Evolutionary conservation across 208 protist genomes (phyloP).

Genomic region (Trypanosoma congolense): DNA sequence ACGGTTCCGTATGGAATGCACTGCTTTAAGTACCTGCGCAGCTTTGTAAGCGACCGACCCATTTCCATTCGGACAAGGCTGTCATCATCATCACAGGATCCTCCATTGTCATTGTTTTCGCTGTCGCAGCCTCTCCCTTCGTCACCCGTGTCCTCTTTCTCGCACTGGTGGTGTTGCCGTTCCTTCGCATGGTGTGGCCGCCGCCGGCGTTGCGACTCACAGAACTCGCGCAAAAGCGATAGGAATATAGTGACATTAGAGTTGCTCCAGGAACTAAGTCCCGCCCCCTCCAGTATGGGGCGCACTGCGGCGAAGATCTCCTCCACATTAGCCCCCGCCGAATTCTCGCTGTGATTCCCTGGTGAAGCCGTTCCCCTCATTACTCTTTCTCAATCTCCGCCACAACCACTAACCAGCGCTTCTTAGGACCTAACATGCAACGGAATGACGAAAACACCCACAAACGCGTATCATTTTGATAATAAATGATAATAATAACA

Average conservation of each 20-base stretch:
- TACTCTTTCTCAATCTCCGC: background rate
- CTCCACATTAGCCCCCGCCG: constrained; percentile 19
- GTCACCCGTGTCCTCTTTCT: background rate
- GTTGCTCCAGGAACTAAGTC: constrained; percentile 11
- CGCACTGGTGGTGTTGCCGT: background rate
- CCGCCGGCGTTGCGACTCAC: constrained; percentile 3
- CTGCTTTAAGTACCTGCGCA: constrained; percentile 39
- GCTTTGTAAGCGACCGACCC: constrained; percentile 36
- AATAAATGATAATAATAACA: too few relatives aligned
- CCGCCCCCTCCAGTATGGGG: constrained; percentile 11
- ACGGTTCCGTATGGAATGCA: constrained; percentile 40
- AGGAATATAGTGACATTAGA: constrained; percentile 8
- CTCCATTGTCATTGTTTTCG: constrained; percentile 24
- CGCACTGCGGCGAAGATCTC: constrained; percentile 19
- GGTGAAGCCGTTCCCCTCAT: background rate
- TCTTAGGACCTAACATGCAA: too few relatives aligned
- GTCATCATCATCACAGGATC: constrained; percentile 16
- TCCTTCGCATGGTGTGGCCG: background rate
- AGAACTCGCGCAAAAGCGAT: constrained; percentile 11
- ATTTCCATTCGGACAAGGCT: constrained; percentile 35
- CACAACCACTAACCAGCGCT: too few relatives aligned
- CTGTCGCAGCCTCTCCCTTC: constrained; percentile 4
- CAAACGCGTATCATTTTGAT: too few relatives aligned
- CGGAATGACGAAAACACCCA: too few relatives aligned
- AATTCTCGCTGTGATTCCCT: background rate